A percentile compares a stretch with the other conserved stretches of the same genome.
These are phyloP conservation scores for Pichia kudriavzevii DNA, from an alignment of 1,139 yeast species.

Conservation along the genomic window DNA sequence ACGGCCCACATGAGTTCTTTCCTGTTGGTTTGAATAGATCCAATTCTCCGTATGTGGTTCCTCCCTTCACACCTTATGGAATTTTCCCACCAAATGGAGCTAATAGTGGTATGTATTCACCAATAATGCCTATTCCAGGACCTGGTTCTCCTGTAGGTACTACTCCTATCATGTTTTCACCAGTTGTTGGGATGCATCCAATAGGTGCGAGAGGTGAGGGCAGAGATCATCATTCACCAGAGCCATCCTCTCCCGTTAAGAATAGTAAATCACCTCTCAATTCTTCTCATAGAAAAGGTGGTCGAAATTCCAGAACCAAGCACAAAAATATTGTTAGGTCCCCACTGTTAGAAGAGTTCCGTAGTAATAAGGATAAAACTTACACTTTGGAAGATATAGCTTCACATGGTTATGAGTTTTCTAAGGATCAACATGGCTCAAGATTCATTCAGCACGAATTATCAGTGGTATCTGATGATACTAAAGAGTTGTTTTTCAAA, in stretches of 20 bases:
- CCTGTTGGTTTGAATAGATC: conserved; percentile 22
- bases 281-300: conserved; percentile 1
- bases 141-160: conserved; percentile 17
- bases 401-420: conserved; percentile 86
- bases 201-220: conserved; percentile 3
- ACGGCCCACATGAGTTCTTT: conserved; percentile 15
- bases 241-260: conserved; percentile 10
- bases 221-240: too few relatives aligned
- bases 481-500: conserved; percentile 71
- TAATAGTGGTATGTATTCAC: conserved; percentile 6
- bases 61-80: conserved; percentile 43
- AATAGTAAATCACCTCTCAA: conserved; percentile 6
- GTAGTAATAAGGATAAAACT: conserved; percentile 59
- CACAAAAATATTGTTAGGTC: conserved; percentile 52
- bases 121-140: conserved; percentile 17
- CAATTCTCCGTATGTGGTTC: conserved; percentile 37
- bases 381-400: conserved; percentile 65
- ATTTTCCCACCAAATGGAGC: conserved; percentile 32
- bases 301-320: conserved; percentile 12
- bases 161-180: conserved; percentile 11
- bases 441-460: conserved; percentile 89
- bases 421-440: conserved; percentile 96
- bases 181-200: conserved; percentile 2
- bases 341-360: conserved; percentile 79
- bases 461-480: conserved; percentile 56